Percentiles rank a stretch among this genome's conserved stretches.
These are phyloP conservation scores for Brettanomyces custersianus DNA, from an alignment of 805 yeast species.

Conservation along the genomic window DNA sequence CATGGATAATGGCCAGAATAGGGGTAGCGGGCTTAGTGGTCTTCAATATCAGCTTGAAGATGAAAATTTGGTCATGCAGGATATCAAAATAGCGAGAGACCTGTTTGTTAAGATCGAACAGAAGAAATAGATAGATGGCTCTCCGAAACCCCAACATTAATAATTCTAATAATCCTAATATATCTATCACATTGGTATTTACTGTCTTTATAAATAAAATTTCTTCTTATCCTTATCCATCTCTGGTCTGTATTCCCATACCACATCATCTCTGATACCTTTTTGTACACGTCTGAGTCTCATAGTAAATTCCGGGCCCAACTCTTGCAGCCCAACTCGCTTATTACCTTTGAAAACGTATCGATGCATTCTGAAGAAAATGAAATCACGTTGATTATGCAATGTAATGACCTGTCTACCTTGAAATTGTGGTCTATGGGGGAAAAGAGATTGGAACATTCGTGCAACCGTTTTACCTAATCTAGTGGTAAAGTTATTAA, in stretches of 20 bases:
- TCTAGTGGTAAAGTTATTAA: conserved; percentile 88
- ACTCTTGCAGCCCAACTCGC: conserved; percentile 87
- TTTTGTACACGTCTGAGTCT: conserved; percentile 81
- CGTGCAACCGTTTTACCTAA: conserved; percentile 91
- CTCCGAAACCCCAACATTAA: neutral
- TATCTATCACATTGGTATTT: neutral
- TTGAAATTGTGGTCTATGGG: conserved; percentile 85
- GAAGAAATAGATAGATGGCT: neutral
- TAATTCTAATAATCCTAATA: neutral
- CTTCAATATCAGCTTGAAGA: conserved; percentile 20
- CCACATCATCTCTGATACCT: conserved; percentile 86
- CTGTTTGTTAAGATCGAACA: conserved; percentile 24
- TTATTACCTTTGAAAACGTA: conserved; percentile 85
- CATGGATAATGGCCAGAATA: conserved; percentile 16
- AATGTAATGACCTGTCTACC: conserved; percentile 94
- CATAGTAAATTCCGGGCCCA: conserved; percentile 95
- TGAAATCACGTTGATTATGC: conserved; percentile 93
- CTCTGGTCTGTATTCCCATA: conserved; percentile 93
- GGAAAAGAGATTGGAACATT: conserved; percentile 84
- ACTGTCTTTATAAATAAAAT: conserved; percentile 54
- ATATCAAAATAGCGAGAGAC: conserved; percentile 26
- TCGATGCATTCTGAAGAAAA: conserved; percentile 92
- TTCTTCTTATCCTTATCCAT: conserved; percentile 96
- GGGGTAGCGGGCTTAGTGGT: conserved; percentile 6
- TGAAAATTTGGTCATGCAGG: conserved; percentile 26